Evolutionary conservation across 2,329 filamentous ascomycete genomes (phyloP).

Genomic region (Verticillium alfalfae): DNA sequence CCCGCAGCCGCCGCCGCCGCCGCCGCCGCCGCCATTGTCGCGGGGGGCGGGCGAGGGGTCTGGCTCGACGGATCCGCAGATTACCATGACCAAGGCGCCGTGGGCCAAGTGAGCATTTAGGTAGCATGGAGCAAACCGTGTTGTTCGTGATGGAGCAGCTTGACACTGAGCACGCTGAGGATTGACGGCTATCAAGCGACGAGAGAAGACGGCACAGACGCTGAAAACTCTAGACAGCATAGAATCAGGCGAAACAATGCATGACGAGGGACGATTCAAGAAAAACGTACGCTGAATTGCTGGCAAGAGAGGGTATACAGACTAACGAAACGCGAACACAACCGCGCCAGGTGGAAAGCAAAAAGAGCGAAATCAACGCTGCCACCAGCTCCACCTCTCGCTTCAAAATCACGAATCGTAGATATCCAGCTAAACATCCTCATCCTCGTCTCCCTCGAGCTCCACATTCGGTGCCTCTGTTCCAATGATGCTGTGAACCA

Average conservation of each 20-base stretch:
- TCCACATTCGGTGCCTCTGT: not conserved
- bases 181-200: not conserved
- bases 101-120: constrained; percentile 30
- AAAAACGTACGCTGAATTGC: not conserved
- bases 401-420: not conserved
- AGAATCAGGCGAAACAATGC: not conserved
- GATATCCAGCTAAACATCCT: not conserved
- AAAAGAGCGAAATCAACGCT: not conserved
- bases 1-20: constrained; percentile 6
- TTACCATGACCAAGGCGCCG: constrained; percentile 38
- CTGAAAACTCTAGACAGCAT: not conserved
- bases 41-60: not conserved
- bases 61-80: constrained; percentile 29
- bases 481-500: not conserved
- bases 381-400: not conserved
- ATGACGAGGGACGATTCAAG: not conserved
- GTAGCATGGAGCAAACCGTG: no score
- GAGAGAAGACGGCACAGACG: not conserved
- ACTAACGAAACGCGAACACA: not conserved
- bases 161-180: not conserved
- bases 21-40: not conserved
- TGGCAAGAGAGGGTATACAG: not conserved
- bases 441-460: not conserved
- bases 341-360: not conserved
- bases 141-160: not conserved